Conservation (phyloP, 345 rosid species). For the Eucalyptus pauciflora region DNA sequence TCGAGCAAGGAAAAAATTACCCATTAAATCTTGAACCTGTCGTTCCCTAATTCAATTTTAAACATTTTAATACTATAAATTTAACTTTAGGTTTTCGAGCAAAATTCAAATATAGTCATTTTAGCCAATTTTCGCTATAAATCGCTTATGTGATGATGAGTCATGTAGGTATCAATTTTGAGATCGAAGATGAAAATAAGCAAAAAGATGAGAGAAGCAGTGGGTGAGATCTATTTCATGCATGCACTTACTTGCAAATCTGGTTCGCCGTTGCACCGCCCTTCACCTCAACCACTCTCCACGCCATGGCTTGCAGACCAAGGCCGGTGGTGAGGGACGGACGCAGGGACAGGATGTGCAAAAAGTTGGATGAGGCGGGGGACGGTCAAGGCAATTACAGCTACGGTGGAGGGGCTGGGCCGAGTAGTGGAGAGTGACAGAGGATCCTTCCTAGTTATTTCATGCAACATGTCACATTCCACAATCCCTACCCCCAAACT, state of each 20-base stretch:
- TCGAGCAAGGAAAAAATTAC: neutral
- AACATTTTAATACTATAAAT: neutral
- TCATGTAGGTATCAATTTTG: accelerated
- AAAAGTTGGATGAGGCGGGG: neutral
- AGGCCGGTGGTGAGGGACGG: neutral
- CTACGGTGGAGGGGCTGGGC: neutral
- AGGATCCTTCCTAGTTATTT: neutral
- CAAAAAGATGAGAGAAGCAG: neutral
- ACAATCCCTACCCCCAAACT: neutral
- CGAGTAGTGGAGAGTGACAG: neutral
- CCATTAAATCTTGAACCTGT: neutral
- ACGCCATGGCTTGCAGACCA: neutral
- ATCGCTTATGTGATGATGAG: neutral
- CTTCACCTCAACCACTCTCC: neutral
- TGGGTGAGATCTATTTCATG: neutral
- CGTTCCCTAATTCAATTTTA: accelerated
- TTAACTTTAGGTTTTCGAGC: neutral
- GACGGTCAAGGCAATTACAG: neutral
- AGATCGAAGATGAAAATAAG: neutral
- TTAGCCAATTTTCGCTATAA: accelerated
- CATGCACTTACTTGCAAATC: neutral
- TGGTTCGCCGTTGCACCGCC: neutral
- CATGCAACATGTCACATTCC: neutral
- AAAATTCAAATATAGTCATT: accelerated
- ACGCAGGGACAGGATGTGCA: neutral